A percentile compares a stretch with the other conserved stretches of the same genome.
Conservation (phyloP, 768 basidiomycete species). For the Leccinum rimulosum region DNA sequence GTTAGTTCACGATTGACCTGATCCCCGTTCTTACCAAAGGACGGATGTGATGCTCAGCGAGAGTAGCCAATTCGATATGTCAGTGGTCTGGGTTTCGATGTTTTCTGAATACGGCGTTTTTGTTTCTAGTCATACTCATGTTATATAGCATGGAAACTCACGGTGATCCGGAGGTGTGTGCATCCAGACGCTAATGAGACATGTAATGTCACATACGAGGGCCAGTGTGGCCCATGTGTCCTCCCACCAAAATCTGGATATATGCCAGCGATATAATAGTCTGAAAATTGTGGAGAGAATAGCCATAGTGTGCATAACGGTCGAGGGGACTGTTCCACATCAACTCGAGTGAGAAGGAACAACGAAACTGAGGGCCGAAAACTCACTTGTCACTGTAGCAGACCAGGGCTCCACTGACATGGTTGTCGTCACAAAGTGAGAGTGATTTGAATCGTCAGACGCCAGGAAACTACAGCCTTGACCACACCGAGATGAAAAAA, state of each 20-base stretch:
- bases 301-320: constrained; percentile 13
- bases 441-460: background rate
- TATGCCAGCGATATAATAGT: constrained; percentile 21
- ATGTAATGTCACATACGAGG: constrained; percentile 21
- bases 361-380: background rate
- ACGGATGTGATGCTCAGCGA: constrained; percentile 18
- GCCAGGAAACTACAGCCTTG: background rate
- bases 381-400: constrained; percentile 15
- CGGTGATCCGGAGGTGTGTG: background rate
- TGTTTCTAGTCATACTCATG: background rate
- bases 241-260: constrained; percentile 26
- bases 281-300: constrained; percentile 21
- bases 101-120: background rate
- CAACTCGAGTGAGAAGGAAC: background rate
- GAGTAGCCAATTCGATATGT: constrained; percentile 15
- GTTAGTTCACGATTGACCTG: background rate
- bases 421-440: background rate
- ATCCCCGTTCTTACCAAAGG: constrained; percentile 19
- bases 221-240: constrained; percentile 27
- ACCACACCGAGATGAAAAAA: background rate
- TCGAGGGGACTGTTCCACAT: constrained; percentile 14
- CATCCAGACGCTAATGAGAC: constrained; percentile 23
- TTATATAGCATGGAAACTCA: constrained; percentile 7
- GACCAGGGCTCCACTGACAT: constrained; percentile 1
- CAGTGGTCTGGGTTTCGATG: background rate